Base-by-base conservation (phyloP, 805 yeast genomes). In the Kregervanrija pseudodelftensis region DNA sequence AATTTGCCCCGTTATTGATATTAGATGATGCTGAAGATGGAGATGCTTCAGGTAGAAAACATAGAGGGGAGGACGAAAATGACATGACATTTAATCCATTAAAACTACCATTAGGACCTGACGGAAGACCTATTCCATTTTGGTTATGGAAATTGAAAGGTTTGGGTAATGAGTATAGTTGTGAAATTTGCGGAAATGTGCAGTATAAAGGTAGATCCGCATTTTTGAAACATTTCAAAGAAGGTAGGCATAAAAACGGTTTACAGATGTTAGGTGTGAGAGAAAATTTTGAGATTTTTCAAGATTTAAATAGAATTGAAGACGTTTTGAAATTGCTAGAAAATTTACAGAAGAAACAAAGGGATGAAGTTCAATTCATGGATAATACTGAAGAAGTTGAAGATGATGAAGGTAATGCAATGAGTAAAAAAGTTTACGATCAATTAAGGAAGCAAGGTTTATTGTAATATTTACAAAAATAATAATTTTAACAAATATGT, bases 91-190 rank as follows among this genome's bases (percentile, higher is more conserved):
- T 53, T 31, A 72, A 73, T 48, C 79, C 81, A 14, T 66, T 76
- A 45, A 77, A 82, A 45, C 61, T 86, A 44, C 95, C 96, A 0
- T 42, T 86, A 0, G 98, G 95, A 0, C 75, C 85, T 14, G 97
- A 90, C 63, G 97, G 97, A 0, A 75, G 73, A 36, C 97, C 97
- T 1, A 87, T 93, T 30, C 99, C 99, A 1, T 79, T 73, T 44
- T 93, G 99, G 99, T 68, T 93, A 30, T 90, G 79, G 70, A 93
- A 90, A 61, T 68, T 90, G 38, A 89, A 88, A 55, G 99, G 99
- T 0, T 69, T 90, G 10, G 85, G 85, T 45, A 73, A 77, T 37
- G 77, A 75, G 42, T 86, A 79, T 54, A 56, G 64, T 1, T 93
- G 99, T 61, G 97, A 93, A 63, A 76, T 93, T 8, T 93, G 99